Evolutionary conservation across 805 yeast genomes (phyloP).

Genomic region (Lipomyces spencermartinsiae): DNA sequence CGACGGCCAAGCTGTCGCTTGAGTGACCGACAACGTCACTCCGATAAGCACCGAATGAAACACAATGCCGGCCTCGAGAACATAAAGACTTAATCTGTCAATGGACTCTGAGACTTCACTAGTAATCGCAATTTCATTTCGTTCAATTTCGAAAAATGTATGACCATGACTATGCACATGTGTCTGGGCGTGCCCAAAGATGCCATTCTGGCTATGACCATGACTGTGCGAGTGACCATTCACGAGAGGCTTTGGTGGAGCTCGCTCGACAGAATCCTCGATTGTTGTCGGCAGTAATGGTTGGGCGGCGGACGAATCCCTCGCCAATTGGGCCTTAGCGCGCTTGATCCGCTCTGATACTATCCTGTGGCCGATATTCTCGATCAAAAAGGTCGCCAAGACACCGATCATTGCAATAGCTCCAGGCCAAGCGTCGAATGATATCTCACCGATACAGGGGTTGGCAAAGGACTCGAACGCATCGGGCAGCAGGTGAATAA

Average conservation of each 20-base stretch:
- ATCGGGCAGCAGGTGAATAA: constrained; percentile 74
- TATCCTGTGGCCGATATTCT: constrained; percentile 50
- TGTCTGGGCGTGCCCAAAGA: constrained; percentile 16
- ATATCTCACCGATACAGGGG: constrained; percentile 65
- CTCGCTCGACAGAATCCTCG: not conserved
- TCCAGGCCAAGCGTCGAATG: constrained; percentile 63
- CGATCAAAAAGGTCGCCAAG: constrained; percentile 59
- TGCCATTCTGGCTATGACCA: constrained; percentile 12
- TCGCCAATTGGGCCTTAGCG: constrained; percentile 11
- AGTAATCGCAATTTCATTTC: not conserved
- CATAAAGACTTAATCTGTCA: constrained; percentile 45
- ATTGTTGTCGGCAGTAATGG: not conserved
- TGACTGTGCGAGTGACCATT: constrained; percentile 8
- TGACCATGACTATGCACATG: constrained; percentile 50
- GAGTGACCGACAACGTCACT: constrained; percentile 66
- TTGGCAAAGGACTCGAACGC: constrained; percentile 64
- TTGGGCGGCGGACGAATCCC: constrained; percentile 9
- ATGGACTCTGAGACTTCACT: constrained; percentile 22
- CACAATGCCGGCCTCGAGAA: constrained; percentile 69
- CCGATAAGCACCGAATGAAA: constrained; percentile 82
- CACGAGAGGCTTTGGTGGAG: not conserved
- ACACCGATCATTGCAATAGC: constrained; percentile 57
- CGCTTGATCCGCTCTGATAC: constrained; percentile 30
- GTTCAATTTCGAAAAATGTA: constrained; percentile 52
- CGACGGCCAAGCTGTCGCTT: constrained; percentile 69